Percentiles rank a stretch among this genome's conserved stretches.
phyloP scores from a whole-genome alignment of 176 grass and related monocot species.

The Carex kokanica region DNA sequence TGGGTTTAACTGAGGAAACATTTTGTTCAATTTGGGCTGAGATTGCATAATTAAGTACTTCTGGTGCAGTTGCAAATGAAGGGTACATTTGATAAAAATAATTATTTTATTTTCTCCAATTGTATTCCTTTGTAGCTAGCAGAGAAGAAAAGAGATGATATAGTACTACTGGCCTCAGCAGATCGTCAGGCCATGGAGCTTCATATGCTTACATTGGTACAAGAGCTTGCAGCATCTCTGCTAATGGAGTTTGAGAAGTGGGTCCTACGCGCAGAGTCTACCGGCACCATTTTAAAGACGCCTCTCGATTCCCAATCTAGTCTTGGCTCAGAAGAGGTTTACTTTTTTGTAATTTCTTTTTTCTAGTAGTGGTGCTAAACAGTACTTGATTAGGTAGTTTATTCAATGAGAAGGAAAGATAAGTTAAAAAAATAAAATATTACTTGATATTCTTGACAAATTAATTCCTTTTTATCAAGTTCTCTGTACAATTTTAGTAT shows the following conservation, averaged over 20 bases:
- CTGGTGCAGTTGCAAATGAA: background rate
- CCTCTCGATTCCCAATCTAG: slow-evolving; percentile 98
- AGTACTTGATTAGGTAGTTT: background rate
- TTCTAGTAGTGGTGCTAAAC: background rate
- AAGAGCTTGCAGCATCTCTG: slow-evolving; percentile 89
- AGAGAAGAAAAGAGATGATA: slow-evolving; percentile 75
- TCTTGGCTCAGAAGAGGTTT: slow-evolving; percentile 99
- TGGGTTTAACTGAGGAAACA: too few species aligned
- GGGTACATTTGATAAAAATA: background rate
- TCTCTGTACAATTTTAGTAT: background rate
- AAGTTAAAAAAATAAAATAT: background rate
- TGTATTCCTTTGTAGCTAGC: slow-evolving; percentile 42
- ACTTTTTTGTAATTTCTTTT: background rate
- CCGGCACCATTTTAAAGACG: slow-evolving; percentile 98
- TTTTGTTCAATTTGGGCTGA: background rate
- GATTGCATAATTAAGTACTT: background rate
- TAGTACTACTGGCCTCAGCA: slow-evolving; percentile 71
- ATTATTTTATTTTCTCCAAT: too few species aligned
- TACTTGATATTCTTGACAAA: too few species aligned
- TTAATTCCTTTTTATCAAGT: background rate
- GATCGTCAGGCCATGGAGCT: slow-evolving; percentile 83
- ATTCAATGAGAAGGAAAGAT: background rate
- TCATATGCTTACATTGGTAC: slow-evolving; percentile 97
- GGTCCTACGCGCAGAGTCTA: slow-evolving; percentile 92
- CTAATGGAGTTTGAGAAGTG: slow-evolving; percentile 99